These are phyloP conservation scores for Metschnikowia bowlesiae DNA, from an alignment of 805 yeast genomes.

Conservation along the genomic window DNA sequence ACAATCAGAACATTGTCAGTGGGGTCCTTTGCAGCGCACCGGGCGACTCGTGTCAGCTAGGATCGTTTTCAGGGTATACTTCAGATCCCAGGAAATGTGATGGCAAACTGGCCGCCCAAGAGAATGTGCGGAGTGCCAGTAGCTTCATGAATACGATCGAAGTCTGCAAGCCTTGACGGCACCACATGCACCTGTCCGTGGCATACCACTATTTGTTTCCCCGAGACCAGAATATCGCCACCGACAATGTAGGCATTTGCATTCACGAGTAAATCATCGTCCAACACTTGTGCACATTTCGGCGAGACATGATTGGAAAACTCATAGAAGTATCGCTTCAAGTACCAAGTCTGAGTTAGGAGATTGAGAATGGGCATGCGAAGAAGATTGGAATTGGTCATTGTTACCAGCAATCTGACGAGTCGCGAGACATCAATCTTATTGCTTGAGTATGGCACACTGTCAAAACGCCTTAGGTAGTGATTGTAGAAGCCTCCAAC, in stretches of 20 bases:
- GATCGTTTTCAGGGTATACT: background rate
- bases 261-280: constrained; percentile 21
- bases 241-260: constrained; percentile 28
- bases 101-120: constrained; percentile 33
- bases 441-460: constrained; percentile 26
- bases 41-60: background rate
- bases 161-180: constrained; percentile 29
- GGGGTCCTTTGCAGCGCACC: background rate
- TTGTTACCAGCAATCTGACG: constrained; percentile 25
- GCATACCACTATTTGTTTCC: constrained; percentile 32
- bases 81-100: constrained; percentile 35
- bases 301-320: constrained; percentile 18
- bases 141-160: constrained; percentile 16
- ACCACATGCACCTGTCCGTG: constrained; percentile 33
- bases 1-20: background rate
- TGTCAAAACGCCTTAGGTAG: constrained; percentile 30
- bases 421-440: constrained; percentile 34
- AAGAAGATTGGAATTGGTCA: constrained; percentile 25
- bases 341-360: constrained; percentile 40
- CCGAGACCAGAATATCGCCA: constrained; percentile 30
- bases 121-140: constrained; percentile 21
- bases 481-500: constrained; percentile 39
- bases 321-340: constrained; percentile 31
- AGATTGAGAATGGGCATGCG: constrained; percentile 35
- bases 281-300: constrained; percentile 21